Percentiles rank a stretch among this genome's conserved stretches.
phyloP scores from a whole-genome alignment of 805 yeast species.

The Nakazawaea pomicola region DNA sequence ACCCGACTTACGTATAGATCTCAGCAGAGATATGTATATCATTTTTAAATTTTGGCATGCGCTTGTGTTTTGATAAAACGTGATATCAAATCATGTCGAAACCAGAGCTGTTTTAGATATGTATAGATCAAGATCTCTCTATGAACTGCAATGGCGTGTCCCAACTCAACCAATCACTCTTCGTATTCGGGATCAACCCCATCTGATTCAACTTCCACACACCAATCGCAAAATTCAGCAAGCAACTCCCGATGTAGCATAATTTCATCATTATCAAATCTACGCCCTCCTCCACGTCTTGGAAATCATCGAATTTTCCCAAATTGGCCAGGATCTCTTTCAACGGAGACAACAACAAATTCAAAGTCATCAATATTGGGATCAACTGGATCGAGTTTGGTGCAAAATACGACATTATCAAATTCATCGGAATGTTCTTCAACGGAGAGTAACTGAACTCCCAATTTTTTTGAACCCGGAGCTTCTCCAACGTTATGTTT shows the following conservation, averaged over 20 bases:
- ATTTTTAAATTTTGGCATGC: too few relatives aligned
- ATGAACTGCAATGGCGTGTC: slow-evolving; percentile 38
- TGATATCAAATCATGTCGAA: too few relatives aligned
- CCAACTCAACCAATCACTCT: slow-evolving; percentile 92
- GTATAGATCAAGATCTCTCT: slow-evolving; percentile 15
- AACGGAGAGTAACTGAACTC: slow-evolving; percentile 79
- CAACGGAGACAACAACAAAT: slow-evolving; percentile 74
- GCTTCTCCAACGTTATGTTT: slow-evolving; percentile 25
- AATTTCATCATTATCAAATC: slow-evolving; percentile 22
- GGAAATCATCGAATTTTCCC: slow-evolving; percentile 39
- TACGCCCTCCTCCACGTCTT: slow-evolving; percentile 8
- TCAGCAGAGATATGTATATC: too few relatives aligned
- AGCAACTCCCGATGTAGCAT: slow-evolving; percentile 30
- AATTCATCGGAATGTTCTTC: slow-evolving; percentile 81
- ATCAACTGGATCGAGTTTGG: slow-evolving; percentile 87
- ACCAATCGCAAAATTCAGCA: slow-evolving; percentile 66
- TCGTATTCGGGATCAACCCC: slow-evolving; percentile 87
- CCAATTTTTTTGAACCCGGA: slow-evolving; percentile 72
- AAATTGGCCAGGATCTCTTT: slow-evolving; percentile 61
- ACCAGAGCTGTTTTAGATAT: too few relatives aligned
- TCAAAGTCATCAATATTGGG: slow-evolving; percentile 84
- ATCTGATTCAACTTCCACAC: slow-evolving; percentile 77
- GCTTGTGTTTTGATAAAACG: too few relatives aligned
- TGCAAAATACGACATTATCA: slow-evolving; percentile 87
- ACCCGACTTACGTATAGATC: too few relatives aligned